These are phyloP conservation scores for Chrysoporthe deuterocubensis DNA, from an alignment of 2,329 filamentous ascomycete genomes.

Conservation along the genomic window DNA sequence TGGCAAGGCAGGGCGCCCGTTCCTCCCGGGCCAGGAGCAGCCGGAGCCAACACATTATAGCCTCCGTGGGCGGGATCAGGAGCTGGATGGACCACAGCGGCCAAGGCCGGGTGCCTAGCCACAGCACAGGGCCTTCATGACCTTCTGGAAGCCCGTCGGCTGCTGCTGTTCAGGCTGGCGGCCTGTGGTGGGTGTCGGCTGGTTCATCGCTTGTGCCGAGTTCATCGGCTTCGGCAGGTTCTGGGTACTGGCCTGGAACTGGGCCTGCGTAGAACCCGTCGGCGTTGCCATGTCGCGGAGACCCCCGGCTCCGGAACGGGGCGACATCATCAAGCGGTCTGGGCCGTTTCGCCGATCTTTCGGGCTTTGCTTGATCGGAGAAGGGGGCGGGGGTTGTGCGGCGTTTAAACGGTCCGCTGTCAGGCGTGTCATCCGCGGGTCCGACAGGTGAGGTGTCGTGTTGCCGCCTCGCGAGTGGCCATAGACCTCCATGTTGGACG, in stretches of 20 bases:
- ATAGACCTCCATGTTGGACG: constrained; percentile 84
- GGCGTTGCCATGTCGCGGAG: constrained; percentile 80
- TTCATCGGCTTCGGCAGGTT: constrained; percentile 73
- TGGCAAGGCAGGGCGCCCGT: constrained; percentile 17
- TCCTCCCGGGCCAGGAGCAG: constrained; percentile 13
- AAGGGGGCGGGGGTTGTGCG: constrained; percentile 86
- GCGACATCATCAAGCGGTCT: constrained; percentile 74
- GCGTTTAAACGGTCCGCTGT: constrained; percentile 91
- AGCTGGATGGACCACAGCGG: constrained; percentile 29
- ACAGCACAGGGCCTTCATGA: constrained; percentile 92
- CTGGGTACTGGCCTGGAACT: constrained; percentile 94
- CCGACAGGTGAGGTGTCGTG: constrained; percentile 62
- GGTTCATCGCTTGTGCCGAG: constrained; percentile 63
- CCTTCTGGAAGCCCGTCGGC: constrained; percentile 84
- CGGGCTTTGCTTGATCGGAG: constrained; percentile 80
- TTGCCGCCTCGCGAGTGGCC: constrained; percentile 70
- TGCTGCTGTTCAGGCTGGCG: constrained; percentile 67
- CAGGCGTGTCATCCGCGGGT: constrained; percentile 61
- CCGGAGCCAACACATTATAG: constrained; percentile 17
- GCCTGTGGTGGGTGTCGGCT: constrained; percentile 57
- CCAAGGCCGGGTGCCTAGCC: constrained; percentile 55
- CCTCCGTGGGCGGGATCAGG: constrained; percentile 11
- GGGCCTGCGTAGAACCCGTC: constrained; percentile 89
- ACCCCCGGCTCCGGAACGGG: constrained; percentile 75
- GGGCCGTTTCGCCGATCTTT: constrained; percentile 77